These are phyloP conservation scores for Inonotus obliquus DNA, from an alignment of 1,284 basidiomycete species.

Conservation along the genomic window DNA sequence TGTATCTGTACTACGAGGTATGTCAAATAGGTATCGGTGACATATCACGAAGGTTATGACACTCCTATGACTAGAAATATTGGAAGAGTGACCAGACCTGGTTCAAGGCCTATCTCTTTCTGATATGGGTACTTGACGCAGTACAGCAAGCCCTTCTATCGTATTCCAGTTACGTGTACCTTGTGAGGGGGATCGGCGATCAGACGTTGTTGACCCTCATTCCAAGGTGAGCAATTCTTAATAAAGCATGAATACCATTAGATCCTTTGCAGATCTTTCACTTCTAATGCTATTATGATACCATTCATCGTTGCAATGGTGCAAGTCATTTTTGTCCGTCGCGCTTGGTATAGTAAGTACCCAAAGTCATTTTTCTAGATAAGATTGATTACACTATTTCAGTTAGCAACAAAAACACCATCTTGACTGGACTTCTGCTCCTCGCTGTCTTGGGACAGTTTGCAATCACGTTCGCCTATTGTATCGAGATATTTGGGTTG, in stretches of 20 bases:
- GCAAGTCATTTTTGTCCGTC: neutral
- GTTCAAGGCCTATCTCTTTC: neutral
- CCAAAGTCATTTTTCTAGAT: neutral
- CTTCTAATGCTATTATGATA: neutral
- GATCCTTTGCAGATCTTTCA: neutral
- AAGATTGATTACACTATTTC: no score
- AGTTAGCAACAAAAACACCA: no score
- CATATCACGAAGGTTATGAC: neutral
- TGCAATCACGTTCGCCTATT: neutral
- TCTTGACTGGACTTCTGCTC: no score
- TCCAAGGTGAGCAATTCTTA: neutral
- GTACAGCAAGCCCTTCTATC: neutral
- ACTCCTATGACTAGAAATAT: neutral
- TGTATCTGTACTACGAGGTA: neutral
- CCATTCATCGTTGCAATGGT: neutral
- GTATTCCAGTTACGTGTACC: neutral
- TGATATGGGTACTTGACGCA: neutral
- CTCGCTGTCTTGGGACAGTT: neutral
- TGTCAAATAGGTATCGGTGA: neutral
- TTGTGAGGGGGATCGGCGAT: constrained; percentile 5
- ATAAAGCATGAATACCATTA: neutral
- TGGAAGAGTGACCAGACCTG: neutral
- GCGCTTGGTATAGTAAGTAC: neutral
- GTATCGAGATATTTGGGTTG: no score
- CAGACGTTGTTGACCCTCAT: neutral